Evolutionary conservation across 208 protist genomes (phyloP).

Genomic region (Lotmaria passim): DNA sequence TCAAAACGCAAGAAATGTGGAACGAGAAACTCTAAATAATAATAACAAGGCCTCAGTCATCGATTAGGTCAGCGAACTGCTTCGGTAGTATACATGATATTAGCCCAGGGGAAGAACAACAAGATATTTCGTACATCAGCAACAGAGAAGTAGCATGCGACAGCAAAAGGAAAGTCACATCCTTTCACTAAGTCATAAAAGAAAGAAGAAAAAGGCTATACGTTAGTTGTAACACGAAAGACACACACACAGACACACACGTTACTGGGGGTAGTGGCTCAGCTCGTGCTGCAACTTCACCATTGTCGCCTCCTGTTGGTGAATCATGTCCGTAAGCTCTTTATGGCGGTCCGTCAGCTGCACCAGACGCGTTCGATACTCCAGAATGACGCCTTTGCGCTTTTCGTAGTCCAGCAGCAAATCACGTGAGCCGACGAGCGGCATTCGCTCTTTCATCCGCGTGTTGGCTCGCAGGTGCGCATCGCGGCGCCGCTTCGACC

Average conservation of each 20-base stretch:
- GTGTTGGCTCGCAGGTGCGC: constrained; percentile 83
- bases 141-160: too few species aligned
- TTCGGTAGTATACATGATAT: too few species aligned
- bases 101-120: too few species aligned
- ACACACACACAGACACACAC: background rate
- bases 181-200: too few species aligned
- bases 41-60: too few species aligned
- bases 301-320: constrained; percentile 60
- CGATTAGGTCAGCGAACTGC: too few species aligned
- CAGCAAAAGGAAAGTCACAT: too few species aligned
- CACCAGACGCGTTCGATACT: constrained; percentile 75
- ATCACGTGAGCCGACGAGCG: constrained; percentile 93
- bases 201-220: too few species aligned
- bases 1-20: too few species aligned
- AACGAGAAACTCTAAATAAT: too few species aligned
- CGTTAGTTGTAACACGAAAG: too few species aligned
- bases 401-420: constrained; percentile 95
- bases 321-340: constrained; percentile 64
- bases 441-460: constrained; percentile 92
- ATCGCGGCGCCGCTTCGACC: constrained; percentile 93
- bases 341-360: constrained; percentile 80
- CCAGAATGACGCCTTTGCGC: constrained; percentile 82
- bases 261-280: constrained; percentile 59
- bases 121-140: too few species aligned
- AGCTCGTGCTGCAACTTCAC: constrained; percentile 63